Evolutionary conservation across 1,284 basidiomycete genomes (phyloP).

Genomic region (Garcileccinum viscosum): DNA sequence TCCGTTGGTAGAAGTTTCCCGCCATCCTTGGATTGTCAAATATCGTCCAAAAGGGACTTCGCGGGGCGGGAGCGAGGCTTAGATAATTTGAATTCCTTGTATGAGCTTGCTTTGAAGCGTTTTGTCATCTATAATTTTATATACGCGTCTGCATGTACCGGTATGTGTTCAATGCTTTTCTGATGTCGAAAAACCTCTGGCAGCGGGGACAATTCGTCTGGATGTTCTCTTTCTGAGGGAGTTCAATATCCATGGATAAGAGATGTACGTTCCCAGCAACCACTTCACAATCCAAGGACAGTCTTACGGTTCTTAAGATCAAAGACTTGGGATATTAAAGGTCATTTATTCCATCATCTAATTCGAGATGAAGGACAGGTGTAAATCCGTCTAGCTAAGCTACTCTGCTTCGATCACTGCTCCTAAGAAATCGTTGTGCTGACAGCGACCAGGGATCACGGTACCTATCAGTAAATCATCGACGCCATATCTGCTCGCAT

Average conservation of each 20-base stretch:
- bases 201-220: not conserved
- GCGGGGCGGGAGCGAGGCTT: conserved; percentile 32
- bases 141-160: conserved; percentile 23
- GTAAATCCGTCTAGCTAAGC: conserved; percentile 28
- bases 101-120: conserved; percentile 3
- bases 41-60: conserved; percentile 58
- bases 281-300: not conserved
- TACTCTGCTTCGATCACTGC: not conserved
- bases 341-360: conserved; percentile 31
- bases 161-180: conserved; percentile 3
- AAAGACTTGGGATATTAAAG: conserved; percentile 17
- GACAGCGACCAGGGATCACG: not conserved
- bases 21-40: conserved; percentile 93
- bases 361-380: conserved; percentile 26
- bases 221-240: not conserved
- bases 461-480: conserved; percentile 64
- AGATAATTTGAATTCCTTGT: conserved; percentile 2
- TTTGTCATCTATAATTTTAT: conserved; percentile 19
- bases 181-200: not conserved
- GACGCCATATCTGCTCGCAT: conserved; percentile 84
- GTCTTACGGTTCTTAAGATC: not conserved
- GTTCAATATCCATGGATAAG: too few relatives aligned
- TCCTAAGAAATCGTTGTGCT: not conserved
- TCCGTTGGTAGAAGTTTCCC: conserved; percentile 79
- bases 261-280: not conserved